Evolutionary conservation across 129 eudicot species (phyloP), one percentile per base, ranked within the genome.

Genomic region (Tagetes erecta): DNA sequence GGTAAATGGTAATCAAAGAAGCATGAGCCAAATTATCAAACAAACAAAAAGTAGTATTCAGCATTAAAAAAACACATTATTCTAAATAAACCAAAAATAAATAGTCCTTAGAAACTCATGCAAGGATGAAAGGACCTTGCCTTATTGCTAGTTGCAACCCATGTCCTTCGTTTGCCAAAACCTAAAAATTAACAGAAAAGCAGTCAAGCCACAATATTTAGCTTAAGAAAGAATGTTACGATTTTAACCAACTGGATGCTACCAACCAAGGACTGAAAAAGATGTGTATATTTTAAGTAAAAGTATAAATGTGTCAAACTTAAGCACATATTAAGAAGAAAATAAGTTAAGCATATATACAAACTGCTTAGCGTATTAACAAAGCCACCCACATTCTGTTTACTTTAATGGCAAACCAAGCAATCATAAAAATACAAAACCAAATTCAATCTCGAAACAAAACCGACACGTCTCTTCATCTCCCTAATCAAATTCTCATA

Each of bases 61-160:
- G 9, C 35, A 33, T 13, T 11, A 8, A 39, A 75, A 40, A 8
- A 49, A 76, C 45, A 66, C 36, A 42, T 50, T 46, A 67, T 50
- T 30, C 51, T 50, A 51, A 38, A 34, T 41, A 67, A 75, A 39
- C 11, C 65, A 55, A 67, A 68, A 76, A 76, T 49, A 11, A 4
- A 63, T 75, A 51, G 55, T 47, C 63, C 14, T 0, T 27, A 49
- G 52, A 59, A 27, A 30, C 9, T 64, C 64, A 47, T 75, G 47
- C 41, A 47, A 64, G n/a, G 2, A 47, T 51, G 72, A 12, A 6
- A 64, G 31, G 38, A 4, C 31, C 8, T 27, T 37, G 40, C 51
- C 8, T 75, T 27, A 75, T 64, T 75, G 55, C 13, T 58, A 3
- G 67, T 44, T 73, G 77, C 58, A 30, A 58, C 57, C 8, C 1